phyloP scores from a whole-genome alignment of 495 filamentous ascomycete genomes.

The Penicillium arizonense region DNA sequence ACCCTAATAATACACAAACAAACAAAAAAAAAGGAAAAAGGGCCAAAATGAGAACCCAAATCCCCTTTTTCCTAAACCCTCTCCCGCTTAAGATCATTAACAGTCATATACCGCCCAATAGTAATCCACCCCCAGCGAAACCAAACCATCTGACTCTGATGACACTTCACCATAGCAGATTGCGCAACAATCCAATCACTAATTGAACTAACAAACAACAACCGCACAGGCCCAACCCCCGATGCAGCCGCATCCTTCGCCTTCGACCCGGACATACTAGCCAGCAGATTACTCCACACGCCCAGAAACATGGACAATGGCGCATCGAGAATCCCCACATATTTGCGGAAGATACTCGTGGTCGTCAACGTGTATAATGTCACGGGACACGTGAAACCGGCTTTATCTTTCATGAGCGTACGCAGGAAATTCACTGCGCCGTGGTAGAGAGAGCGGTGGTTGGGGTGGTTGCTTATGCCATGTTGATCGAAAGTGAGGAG shows the following conservation, averaged over 20 bases:
- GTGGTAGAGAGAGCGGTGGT: constrained; percentile 84
- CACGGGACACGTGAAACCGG: constrained; percentile 69
- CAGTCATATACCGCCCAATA: constrained; percentile 87
- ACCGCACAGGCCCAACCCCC: constrained; percentile 38
- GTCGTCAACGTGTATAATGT: constrained; percentile 79
- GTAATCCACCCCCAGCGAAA: constrained; percentile 96
- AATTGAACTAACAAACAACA: constrained; percentile 69
- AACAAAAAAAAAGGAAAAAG: background rate
- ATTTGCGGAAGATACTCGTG: constrained; percentile 73
- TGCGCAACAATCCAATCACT: constrained; percentile 64
- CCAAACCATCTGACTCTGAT: constrained; percentile 97
- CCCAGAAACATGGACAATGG: constrained; percentile 57
- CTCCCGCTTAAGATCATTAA: constrained; percentile 83
- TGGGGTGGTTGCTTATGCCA: constrained; percentile 84
- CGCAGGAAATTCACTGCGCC: constrained; percentile 73
- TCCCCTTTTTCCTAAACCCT: constrained; percentile 25
- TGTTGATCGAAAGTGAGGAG: constrained; percentile 83
- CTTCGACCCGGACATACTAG: constrained; percentile 27
- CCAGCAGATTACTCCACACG: constrained; percentile 36
- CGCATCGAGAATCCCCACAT: constrained; percentile 71
- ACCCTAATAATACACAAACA: background rate
- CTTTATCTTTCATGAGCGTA: constrained; percentile 58
- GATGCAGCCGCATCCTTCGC: constrained; percentile 27
- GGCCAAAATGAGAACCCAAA: background rate
- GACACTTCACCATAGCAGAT: constrained; percentile 81